Base-by-base conservation (phyloP, 129 eudicot species). In the Tagetes patula region DNA sequence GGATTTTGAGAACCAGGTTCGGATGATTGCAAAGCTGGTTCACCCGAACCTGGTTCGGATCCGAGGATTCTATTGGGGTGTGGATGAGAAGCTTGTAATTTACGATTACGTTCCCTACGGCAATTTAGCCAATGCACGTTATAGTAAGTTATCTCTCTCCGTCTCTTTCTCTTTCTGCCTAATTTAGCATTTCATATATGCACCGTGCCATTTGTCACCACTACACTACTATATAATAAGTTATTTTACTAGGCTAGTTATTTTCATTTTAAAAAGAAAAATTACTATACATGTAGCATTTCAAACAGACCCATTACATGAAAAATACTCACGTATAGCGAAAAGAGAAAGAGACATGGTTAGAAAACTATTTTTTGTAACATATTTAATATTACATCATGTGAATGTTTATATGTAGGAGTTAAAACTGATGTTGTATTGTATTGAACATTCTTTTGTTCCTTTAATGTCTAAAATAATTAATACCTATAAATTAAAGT, bases 71-170 rank as follows among this genome's bases (percentile, higher is more conserved):
- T 95, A 88, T 55, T 91, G 99, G 99, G 96, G 90, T 37, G 81
- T 82, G 58, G 97, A 95, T 40, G 99, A 95, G 81, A 95, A 95
- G 84, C 92, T 95, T 48, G 79, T 95, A 12, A 91, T 95, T 47
- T 95, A 95, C 73, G 99, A 95, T 63, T 95, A 82, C 77, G 93
- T 95, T 80, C 94, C 99, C 41, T 87, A 88, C 75, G 99, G 97
- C 55, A 95, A 86, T 80, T 91, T 95, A 31, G 91, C 97, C 76
- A 88, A 83, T 76, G 90, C 96, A 40, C 91, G 96, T 80, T 86
- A 85, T 80, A 80, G 99, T 95, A 76, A 91, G 99, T 80, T 50
- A 43, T 52, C 60, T 53, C 6, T 43, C 12, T 71, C 64, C 39
- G 4, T 47, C 10, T 61, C 27, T 67, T 46, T 47, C 10, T 61